A percentile compares a stretch with the other conserved stretches of the same genome.
Conservation (phyloP, 345 rosid genomes). For the Noccaea caerulescens region DNA sequence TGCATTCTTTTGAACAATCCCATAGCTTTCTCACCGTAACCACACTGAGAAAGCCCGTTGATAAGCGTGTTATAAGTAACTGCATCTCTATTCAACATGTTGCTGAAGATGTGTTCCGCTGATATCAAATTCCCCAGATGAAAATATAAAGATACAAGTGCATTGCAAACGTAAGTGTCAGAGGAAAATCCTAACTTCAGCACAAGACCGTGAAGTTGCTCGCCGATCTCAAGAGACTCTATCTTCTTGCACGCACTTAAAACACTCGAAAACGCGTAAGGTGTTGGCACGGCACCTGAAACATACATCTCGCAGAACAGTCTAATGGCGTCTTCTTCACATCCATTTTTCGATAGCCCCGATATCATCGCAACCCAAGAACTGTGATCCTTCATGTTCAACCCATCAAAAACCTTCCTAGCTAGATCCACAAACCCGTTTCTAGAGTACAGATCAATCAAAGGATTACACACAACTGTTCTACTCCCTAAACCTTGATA, state of each 20-base stretch:
- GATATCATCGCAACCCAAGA: slow-evolving; percentile 91
- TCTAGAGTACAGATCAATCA: slow-evolving; percentile 74
- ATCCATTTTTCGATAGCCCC: slow-evolving; percentile 68
- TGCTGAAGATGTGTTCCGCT: slow-evolving; percentile 72
- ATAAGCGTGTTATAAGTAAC: slow-evolving; percentile 88
- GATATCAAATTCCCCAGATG: slow-evolving; percentile 58
- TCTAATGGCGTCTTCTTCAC: slow-evolving; percentile 59
- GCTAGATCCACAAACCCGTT: slow-evolving; percentile 58
- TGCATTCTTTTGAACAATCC: slow-evolving; percentile 72
- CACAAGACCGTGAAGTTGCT: slow-evolving; percentile 76
- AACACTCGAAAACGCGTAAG: slow-evolving; percentile 79
- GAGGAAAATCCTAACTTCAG: slow-evolving; percentile 70
- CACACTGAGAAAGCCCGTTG: slow-evolving; percentile 74
- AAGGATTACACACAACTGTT: slow-evolving; percentile 58
- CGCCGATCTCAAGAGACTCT: slow-evolving; percentile 57
- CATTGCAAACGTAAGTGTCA: slow-evolving; percentile 80
- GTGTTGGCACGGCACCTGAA: slow-evolving; percentile 59
- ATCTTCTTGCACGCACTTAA: slow-evolving; percentile 78
- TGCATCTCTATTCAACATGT: slow-evolving; percentile 61
- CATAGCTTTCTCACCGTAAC: slow-evolving; percentile 65
- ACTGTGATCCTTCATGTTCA: slow-evolving; percentile 61
- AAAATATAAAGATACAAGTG: slow-evolving; percentile 76
- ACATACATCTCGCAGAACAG: slow-evolving; percentile 66
- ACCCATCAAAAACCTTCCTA: slow-evolving; percentile 59
- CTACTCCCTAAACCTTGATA: slow-evolving; percentile 57